phyloP scores from a whole-genome alignment of 2,329 filamentous ascomycete genomes.

The Ophiostoma quercus region DNA sequence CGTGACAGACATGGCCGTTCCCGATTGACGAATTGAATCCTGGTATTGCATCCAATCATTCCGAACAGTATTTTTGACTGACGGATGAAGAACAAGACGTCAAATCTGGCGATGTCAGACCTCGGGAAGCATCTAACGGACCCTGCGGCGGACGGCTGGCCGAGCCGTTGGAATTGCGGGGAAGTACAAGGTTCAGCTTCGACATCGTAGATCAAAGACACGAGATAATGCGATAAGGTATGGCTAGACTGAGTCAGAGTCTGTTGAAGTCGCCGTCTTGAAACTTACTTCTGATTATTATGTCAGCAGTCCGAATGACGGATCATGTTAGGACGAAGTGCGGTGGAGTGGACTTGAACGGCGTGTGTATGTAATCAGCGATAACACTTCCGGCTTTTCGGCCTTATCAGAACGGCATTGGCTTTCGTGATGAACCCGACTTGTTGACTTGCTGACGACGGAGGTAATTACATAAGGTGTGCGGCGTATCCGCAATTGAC shows the following conservation, averaged over 20 bases:
- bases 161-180: slow-evolving; percentile 6
- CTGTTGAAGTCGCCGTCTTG: neutral
- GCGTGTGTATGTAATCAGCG: slow-evolving; percentile 1
- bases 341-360: neutral
- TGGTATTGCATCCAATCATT: neutral
- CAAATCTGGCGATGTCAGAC: slow-evolving; percentile 10
- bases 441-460: slow-evolving; percentile 3
- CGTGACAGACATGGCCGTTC: no score
- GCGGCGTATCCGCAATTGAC: neutral
- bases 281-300: neutral
- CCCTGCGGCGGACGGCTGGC: neutral
- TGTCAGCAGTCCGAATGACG: neutral
- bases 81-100: neutral
- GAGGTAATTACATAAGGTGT: slow-evolving; percentile 13
- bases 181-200: neutral
- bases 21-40: no score
- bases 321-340: neutral
- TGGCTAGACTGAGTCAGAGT: neutral
- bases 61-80: neutral
- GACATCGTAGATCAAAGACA: neutral
- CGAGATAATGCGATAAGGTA: neutral
- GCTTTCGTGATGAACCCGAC: neutral
- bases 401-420: neutral
- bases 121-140: neutral
- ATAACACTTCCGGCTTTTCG: neutral